A percentile compares a stretch with the other conserved stretches of the same genome.
Conservation (phyloP, 2,329 filamentous ascomycete genomes). For the Talaromyces pinophilus region DNA sequence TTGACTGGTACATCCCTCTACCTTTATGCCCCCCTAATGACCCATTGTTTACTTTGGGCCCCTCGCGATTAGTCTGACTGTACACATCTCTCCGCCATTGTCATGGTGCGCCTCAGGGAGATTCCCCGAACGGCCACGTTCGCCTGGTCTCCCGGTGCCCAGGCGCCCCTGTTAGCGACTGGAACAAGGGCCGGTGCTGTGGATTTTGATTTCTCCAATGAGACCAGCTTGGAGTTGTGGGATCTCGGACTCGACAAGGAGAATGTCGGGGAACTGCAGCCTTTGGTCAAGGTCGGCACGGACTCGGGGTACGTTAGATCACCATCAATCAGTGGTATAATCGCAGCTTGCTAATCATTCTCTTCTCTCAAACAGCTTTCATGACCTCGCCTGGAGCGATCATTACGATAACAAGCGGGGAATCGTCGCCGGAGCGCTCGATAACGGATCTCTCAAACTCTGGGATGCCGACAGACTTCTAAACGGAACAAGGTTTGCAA, state of each 20-base stretch:
- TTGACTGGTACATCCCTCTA: slow-evolving; percentile 22
- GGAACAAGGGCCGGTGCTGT: slow-evolving; percentile 94
- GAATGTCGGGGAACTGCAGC: slow-evolving; percentile 78
- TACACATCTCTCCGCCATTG: slow-evolving; percentile 32
- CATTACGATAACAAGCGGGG: slow-evolving; percentile 77
- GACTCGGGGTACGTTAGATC: slow-evolving; percentile 72
- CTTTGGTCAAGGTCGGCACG: slow-evolving; percentile 77
- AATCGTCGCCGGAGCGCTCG: slow-evolving; percentile 90
- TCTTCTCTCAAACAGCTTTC: slow-evolving; percentile 66
- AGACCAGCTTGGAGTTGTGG: slow-evolving; percentile 96
- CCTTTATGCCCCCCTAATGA: slow-evolving; percentile 22
- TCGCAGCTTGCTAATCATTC: slow-evolving; percentile 1
- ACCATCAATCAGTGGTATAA: neutral
- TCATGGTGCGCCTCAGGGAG: slow-evolving; percentile 94
- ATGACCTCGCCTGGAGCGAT: slow-evolving; percentile 93
- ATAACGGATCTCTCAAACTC: slow-evolving; percentile 88
- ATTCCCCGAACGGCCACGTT: slow-evolving; percentile 96
- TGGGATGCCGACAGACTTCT: slow-evolving; percentile 81
- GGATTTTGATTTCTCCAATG: slow-evolving; percentile 95
- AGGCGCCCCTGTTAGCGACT: slow-evolving; percentile 81
- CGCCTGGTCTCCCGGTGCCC: slow-evolving; percentile 85
- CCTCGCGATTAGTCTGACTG: slow-evolving; percentile 26
- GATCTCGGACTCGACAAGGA: slow-evolving; percentile 77
- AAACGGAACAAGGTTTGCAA: slow-evolving; percentile 52
- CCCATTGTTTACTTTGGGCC: slow-evolving; percentile 21